Evolutionary conservation across 495 filamentous ascomycete genomes (phyloP), one percentile per base, ranked within the genome.

Genomic region (Melanomma pulvis-pyrius): DNA sequence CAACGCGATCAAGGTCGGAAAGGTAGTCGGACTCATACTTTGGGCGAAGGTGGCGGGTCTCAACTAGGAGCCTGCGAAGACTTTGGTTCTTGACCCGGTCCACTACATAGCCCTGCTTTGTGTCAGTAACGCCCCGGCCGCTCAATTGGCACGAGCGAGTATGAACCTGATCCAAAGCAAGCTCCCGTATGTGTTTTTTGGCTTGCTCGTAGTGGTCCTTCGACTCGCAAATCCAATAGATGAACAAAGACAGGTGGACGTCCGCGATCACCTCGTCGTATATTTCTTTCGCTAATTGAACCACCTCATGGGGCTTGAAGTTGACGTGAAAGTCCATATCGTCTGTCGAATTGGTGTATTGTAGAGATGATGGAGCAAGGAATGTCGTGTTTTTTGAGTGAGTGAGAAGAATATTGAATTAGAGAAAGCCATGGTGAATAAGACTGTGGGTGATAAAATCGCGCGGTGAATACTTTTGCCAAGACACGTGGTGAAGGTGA

Each of bases 151-250:
- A 34, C 12, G 30, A 12, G 5, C 30, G 26, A 15, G 59, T 34
- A 34, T 59, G 12, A 28, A 68, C 65, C 60, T 68, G 65, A 28
- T 63, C 59, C 1, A 68, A 24, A 19, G 15, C 32, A 2, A 68
- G 46, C 52, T 68, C 59, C 0, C 65, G 65, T 17, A 68, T 55
- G 26, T 59, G 21, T 30, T 54, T 21, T 29, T 59, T 63, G 9
- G 65, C 65, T 2, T 48, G 9, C 26, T 63, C 59, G 25, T 57
- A 68, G 46, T 68, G 4, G 1, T 53, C 19, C 28, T 25, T 9
- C 51, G 22, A 51, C 36, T 61, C 46, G 19, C 19, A 24, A 25
- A 69, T 60, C 54, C 60, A 69, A 39, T 26, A 65, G 24, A 25
- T 29, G 36, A 69, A 61, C 34, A 64, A 36, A 0, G 67, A 64